Evolutionary conservation across 2,329 filamentous ascomycete species (phyloP).

Genomic region (Pestalotiopsis sp.): DNA sequence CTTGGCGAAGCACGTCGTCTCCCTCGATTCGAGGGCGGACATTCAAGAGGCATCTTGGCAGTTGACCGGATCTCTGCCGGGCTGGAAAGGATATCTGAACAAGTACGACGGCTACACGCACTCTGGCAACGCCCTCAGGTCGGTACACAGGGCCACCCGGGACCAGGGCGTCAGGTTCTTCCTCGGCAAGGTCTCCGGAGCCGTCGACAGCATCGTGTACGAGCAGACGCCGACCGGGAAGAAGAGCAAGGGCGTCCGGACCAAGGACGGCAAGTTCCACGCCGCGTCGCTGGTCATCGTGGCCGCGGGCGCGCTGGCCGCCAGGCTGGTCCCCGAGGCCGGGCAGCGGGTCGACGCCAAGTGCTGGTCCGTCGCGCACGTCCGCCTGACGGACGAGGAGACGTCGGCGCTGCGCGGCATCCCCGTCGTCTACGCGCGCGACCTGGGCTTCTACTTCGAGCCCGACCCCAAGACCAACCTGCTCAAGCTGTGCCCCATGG

Average conservation of each 20-base stretch:
- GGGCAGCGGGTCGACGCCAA: constrained; percentile 55
- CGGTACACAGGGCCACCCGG: constrained; percentile 44
- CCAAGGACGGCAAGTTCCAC: constrained; percentile 25
- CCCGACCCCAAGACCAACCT: constrained; percentile 59
- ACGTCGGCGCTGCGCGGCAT: constrained; percentile 55
- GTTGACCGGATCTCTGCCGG: background rate
- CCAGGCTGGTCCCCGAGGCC: constrained; percentile 48
- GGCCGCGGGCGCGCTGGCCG: constrained; percentile 51
- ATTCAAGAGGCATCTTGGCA: constrained; percentile 4
- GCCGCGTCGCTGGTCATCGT: constrained; percentile 47
- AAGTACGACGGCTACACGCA: constrained; percentile 59
- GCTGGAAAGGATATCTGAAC: constrained; percentile 62
- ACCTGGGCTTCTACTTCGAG: constrained; percentile 68
- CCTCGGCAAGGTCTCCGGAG: constrained; percentile 39
- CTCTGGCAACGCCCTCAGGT: constrained; percentile 50
- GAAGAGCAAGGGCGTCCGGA: constrained; percentile 26
- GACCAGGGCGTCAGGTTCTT: constrained; percentile 33
- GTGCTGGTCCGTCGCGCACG: constrained; percentile 61
- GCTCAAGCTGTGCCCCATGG: constrained; percentile 62
- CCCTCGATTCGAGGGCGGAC: background rate
- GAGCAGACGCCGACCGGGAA: constrained; percentile 15
- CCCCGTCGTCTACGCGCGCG: constrained; percentile 61
- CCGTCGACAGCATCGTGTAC: constrained; percentile 39
- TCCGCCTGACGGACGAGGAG: constrained; percentile 58
- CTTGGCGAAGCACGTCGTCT: background rate